These are phyloP conservation scores for Trypanosoma avium DNA, from an alignment of 208 protist genomes.

Conservation along the genomic window DNA sequence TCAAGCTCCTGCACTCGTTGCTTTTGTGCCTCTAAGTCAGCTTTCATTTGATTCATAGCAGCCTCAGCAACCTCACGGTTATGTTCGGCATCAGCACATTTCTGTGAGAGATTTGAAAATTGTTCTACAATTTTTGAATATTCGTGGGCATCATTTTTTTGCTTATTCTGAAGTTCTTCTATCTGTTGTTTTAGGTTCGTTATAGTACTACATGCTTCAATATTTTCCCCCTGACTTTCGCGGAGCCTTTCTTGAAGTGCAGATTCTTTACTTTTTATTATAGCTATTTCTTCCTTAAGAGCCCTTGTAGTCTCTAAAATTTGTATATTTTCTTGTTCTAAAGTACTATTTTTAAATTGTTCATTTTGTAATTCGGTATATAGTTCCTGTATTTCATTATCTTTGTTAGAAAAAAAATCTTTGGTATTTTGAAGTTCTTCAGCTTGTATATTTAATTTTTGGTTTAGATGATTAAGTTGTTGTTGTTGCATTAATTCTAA, in stretches of 20 bases:
- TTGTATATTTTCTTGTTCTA: constrained; percentile 14
- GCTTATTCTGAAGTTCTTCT: not conserved
- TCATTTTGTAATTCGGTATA: not conserved
- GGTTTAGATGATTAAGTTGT: not conserved
- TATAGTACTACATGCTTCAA: not conserved
- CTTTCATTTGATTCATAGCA: constrained; percentile 29
- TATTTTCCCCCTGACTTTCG: not conserved
- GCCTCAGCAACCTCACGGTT: constrained; percentile 38
- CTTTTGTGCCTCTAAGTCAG: constrained; percentile 30
- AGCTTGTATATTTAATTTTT: not conserved
- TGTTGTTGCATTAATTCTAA: not conserved
- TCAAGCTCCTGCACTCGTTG: constrained; percentile 16
- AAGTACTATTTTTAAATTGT: not conserved
- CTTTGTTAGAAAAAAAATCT: not conserved
- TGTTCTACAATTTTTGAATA: constrained; percentile 30
- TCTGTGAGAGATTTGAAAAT: constrained; percentile 40
- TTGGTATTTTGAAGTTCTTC: not conserved
- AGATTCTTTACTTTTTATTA: not conserved
- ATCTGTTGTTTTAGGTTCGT: constrained; percentile 4
- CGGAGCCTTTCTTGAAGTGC: not conserved
- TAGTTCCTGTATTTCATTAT: not conserved
- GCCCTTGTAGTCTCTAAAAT: not conserved
- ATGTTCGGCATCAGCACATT: constrained; percentile 48
- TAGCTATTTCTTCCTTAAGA: not conserved
- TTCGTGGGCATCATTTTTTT: constrained; percentile 22